Evolutionary conservation across 768 basidiomycete genomes (phyloP).

Genomic region (Neoboletus brunneissimus): DNA sequence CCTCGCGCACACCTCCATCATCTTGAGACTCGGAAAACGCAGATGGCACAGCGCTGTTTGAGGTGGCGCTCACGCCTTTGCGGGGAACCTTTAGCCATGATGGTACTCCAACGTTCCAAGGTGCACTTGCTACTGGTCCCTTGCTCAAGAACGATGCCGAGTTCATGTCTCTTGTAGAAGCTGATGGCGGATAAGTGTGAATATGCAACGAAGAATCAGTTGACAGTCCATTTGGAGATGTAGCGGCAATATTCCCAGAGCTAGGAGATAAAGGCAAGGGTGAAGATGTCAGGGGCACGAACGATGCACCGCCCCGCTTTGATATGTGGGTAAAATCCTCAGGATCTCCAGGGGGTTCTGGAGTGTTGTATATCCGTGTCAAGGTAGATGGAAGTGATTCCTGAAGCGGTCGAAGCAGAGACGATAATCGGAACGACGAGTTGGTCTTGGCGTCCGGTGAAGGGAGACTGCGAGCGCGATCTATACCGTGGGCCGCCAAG

Average conservation of each 20-base stretch:
- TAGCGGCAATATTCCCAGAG: conserved; percentile 3
- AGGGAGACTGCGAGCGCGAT: conserved; percentile 42
- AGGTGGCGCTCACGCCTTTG: conserved; percentile 35
- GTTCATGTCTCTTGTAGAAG: conserved; percentile 48
- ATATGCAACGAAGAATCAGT: conserved; percentile 36
- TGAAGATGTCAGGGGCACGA: conserved; percentile 58
- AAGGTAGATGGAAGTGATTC: conserved; percentile 45
- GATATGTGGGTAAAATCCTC: conserved; percentile 76
- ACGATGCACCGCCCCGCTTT: conserved; percentile 51
- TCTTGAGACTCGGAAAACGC: conserved; percentile 23
- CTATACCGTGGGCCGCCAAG: conserved; percentile 27
- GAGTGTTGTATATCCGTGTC: conserved; percentile 29
- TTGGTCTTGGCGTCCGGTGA: conserved; percentile 30
- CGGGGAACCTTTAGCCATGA: conserved; percentile 63
- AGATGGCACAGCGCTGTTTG: conserved; percentile 25
- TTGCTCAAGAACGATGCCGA: conserved; percentile 39
- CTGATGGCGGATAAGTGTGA: conserved; percentile 82
- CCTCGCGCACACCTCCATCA: conserved; percentile 50
- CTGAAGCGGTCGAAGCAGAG: conserved; percentile 66
- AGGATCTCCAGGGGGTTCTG: conserved; percentile 36
- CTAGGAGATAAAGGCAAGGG: conserved; percentile 23
- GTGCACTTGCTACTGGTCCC: conserved; percentile 35
- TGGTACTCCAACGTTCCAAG: conserved; percentile 68
- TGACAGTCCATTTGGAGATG: conserved; percentile 10
- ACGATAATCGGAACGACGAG: conserved; percentile 62